Evolutionary conservation across 768 basidiomycete species (phyloP), one percentile per base, ranked within the genome.

Genomic region (Mrakia blollopis): DNA sequence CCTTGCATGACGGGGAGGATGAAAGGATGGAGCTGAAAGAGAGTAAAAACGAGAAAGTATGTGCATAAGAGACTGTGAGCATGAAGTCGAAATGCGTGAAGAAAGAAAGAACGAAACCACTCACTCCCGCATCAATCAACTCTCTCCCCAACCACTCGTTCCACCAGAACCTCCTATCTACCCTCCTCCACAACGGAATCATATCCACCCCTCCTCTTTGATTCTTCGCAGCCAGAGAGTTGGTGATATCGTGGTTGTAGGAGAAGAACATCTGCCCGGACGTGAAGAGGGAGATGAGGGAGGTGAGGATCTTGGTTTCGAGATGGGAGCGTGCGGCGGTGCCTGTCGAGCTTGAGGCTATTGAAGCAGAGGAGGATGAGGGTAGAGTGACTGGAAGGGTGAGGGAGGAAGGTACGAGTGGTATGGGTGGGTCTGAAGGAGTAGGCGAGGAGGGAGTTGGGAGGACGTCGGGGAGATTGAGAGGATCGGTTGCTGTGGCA

Each of bases 141-240:
- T 92, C 90, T 79, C 91, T 91, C 37, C 88, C 87, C 76, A 98
- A 87, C 87, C 89, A 89, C 80, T 94, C 92, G 81, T 98, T 99
- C 93, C 94, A 98, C 92, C 94, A 98, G 83, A 93, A 98, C 61
- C 91, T 90, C 67, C 88, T 87, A 80, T 98, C 93, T 0, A 94
- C 92, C 18, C 94, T 86, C 37, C 94, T 87, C 94, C 96, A 98
- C 5, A 98, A 86, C 0, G 97, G 95, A 21, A 95, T 86, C 0
- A 88, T 89, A 0, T 90, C 28, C 52, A 76, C 30, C 11, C 28
- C 30, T 39, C 54, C 67, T 18, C 28, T 57, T 41, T 68, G 39
- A 13, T 52, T 54, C 47, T 76, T 76, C 32, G 39, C 73, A 23
- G 67, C 60, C 44, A 74, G 41, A 23, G 52, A 57, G 75, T 30